Percentiles rank a stretch among this genome's conserved stretches.
Evolutionary conservation across 23 red algal genomes (phyloP).

Genomic region (Cyanidiococcus yangmingshanensis): DNA sequence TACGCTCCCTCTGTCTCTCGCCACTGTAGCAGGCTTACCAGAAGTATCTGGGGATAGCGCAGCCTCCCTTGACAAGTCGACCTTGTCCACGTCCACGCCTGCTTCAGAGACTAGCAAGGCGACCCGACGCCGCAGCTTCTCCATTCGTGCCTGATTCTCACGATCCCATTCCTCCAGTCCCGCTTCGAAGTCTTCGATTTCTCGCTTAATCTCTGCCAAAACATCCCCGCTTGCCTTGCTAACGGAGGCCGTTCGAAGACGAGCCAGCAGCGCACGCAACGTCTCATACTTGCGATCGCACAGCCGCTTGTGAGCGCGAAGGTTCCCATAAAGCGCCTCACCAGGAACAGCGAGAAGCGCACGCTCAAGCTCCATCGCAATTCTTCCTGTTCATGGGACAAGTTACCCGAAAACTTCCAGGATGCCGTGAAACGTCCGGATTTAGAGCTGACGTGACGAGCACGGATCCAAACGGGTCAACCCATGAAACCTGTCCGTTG

Average conservation of each 20-base stretch:
- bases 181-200: neutral
- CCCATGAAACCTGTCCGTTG: too few species aligned
- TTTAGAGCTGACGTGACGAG: too few species aligned
- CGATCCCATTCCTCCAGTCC: neutral
- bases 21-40: neutral
- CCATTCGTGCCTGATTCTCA: neutral
- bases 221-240: neutral
- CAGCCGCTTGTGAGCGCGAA: slow-evolving; percentile 51
- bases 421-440: too few species aligned
- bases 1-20: neutral
- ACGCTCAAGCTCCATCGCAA: slow-evolving; percentile 68
- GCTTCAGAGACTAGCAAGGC: slow-evolving; percentile 14
- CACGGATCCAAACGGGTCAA: too few species aligned
- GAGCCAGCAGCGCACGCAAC: slow-evolving; percentile 28
- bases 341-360: slow-evolving; percentile 63
- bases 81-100: neutral
- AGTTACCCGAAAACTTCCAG: too few species aligned
- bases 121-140: neutral
- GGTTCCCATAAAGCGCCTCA: slow-evolving; percentile 46
- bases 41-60: neutral
- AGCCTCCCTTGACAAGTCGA: neutral
- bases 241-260: neutral
- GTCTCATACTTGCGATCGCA: slow-evolving; percentile 47
- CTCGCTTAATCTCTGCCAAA: neutral
- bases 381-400: too few species aligned